Base-by-base conservation (phyloP, 116 monocot genomes). In the Trichopus zeylanicus region DNA sequence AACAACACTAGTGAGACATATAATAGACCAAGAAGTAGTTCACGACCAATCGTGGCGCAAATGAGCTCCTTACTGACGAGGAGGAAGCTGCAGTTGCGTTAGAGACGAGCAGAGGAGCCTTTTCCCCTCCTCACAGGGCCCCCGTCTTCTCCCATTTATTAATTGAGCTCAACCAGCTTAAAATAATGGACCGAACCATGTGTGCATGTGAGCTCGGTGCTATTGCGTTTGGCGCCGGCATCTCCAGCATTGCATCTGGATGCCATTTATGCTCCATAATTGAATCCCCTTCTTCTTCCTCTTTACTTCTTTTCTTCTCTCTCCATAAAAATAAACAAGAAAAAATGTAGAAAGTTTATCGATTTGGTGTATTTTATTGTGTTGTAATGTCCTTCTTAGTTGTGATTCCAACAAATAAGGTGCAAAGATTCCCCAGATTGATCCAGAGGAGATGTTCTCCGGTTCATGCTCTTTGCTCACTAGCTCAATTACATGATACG, bases 351-450 rank as follows among this genome's bases (percentile, higher is more conserved):
- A 42, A 16, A n/a, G 18, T 42, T 42, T 16, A 42, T 42, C n/a
- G n/a, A n/a, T 42, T 42, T 18, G 16, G 13, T 16, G n/a, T 16
- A 42, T 42, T n/a, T 9, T 42, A n/a, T 42, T 72, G 67, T 53
- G 63, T 19, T 22, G 57, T 55, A 61, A 73, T 72, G n/a, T 68
- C 53, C 46, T 47, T 63, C 56, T 26, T 65, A 60, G 16, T 62
- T 32, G 15, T 27, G 23, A 16, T 65, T 22, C 42, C 63, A 32
- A 48, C 22, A 5, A 70, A 53, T 71, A 88, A 89, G 84, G 81
- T 89, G 84, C 62, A 46, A 88, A 84, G 84, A 89, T 89, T 78
- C 89, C 35, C 13, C 19, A 22, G 27, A 67, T 66, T 64, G 63
- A 58, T 60, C 51, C 11, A 60, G 56, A 31, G 60, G 65, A 69